Evolutionary conservation across 345 rosid species (phyloP).

Genomic region (Murraya koenigii): DNA sequence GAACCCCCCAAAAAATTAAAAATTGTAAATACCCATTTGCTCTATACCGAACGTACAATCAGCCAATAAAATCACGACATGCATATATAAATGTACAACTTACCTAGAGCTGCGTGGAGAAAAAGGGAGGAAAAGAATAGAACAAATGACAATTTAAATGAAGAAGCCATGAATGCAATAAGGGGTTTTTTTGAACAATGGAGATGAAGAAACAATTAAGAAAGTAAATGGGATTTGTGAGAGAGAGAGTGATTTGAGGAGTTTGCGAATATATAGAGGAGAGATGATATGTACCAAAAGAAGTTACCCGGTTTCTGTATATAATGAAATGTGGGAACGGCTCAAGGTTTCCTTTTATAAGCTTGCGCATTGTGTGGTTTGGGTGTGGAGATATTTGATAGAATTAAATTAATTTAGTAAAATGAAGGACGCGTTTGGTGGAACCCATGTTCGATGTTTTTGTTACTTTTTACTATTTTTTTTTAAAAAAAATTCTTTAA

Average conservation of each 20-base stretch:
- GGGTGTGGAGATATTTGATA: background rate
- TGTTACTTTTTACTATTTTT: no score
- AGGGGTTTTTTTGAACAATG: background rate
- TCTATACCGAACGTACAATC: background rate
- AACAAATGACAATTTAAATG: slow-evolving; percentile 43
- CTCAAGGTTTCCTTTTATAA: background rate
- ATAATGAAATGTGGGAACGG: slow-evolving; percentile 3
- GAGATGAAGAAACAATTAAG: background rate
- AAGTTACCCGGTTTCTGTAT: background rate
- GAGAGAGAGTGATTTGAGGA: background rate
- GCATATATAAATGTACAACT: slow-evolving; percentile 6
- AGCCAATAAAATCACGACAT: background rate
- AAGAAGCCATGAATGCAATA: slow-evolving; percentile 47
- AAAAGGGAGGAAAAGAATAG: slow-evolving; percentile 59
- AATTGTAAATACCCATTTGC: background rate
- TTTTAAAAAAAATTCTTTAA: no score
- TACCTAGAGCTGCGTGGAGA: slow-evolving; percentile 72
- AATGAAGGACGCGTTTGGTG: slow-evolving; percentile 2
- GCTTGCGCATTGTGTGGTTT: background rate
- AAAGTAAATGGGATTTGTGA: slow-evolving; percentile 7
- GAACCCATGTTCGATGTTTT: background rate
- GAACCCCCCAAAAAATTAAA: no score
- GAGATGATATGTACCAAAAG: background rate
- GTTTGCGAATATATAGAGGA: slow-evolving; percentile 1
- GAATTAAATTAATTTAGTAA: background rate